phyloP scores from a whole-genome alignment of 345 rosid species.

The Hibiscus trionum region DNA sequence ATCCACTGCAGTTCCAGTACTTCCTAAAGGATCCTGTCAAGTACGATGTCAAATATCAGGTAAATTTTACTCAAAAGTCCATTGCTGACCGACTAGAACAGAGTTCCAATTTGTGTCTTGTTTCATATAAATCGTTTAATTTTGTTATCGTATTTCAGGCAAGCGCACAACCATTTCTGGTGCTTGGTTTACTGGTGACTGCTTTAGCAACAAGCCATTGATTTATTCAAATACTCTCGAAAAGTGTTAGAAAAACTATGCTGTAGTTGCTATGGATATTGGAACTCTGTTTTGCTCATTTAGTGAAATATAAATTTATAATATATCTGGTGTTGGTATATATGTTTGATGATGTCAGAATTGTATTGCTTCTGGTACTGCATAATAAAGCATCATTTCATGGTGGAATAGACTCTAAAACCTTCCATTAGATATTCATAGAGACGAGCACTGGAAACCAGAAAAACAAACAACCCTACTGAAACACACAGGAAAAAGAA shows the following conservation, averaged over 20 bases:
- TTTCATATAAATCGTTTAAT: background rate
- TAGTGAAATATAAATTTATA: too few species aligned
- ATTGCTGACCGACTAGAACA: background rate
- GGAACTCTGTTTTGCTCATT: too few species aligned
- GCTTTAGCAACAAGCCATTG: conserved; percentile 87
- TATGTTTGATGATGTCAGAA: too few species aligned
- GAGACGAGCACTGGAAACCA: background rate
- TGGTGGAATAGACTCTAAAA: background rate
- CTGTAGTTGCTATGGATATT: too few species aligned
- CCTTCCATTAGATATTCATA: background rate
- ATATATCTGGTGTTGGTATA: too few species aligned
- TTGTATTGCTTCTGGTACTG: too few species aligned
- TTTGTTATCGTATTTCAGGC: conserved; percentile 39
- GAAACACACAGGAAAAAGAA: background rate
- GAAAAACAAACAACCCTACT: background rate
- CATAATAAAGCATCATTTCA: background rate
- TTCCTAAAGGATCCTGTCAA: conserved; percentile 93
- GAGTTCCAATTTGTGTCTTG: background rate
- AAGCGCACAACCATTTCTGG: conserved; percentile 90
- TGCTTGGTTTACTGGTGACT: conserved; percentile 84
- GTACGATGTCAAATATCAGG: conserved; percentile 96
- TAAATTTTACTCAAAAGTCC: conserved; percentile 12
- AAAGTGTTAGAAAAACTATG: too few species aligned
- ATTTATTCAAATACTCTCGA: background rate
- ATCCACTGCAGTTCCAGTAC: conserved; percentile 60